A percentile compares a stretch with the other conserved stretches of the same genome.
Evolutionary conservation across 192 early-diverging fungal genomes (phyloP).

Genomic region (Rhizophlyctis rosea): DNA sequence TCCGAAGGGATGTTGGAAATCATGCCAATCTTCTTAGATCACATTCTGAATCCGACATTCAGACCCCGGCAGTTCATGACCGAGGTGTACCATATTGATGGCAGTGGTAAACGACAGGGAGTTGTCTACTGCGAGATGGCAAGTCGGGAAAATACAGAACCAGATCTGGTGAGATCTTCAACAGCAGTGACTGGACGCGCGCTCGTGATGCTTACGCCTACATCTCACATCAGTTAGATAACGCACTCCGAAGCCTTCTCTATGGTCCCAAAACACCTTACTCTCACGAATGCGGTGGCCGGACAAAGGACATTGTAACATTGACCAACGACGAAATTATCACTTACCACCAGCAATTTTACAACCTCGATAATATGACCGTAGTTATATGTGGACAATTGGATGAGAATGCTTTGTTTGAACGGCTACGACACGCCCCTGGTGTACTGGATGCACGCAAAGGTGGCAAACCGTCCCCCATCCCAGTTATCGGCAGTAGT

Average conservation of each 20-base stretch:
- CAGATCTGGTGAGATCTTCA: slow-evolving; percentile 47
- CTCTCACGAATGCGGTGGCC: slow-evolving; percentile 71
- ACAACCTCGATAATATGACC: slow-evolving; percentile 68
- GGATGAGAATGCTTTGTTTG: slow-evolving; percentile 51
- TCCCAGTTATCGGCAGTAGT: slow-evolving; percentile 18
- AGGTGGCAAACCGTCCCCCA: neutral
- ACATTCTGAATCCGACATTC: slow-evolving; percentile 73
- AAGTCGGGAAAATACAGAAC: slow-evolving; percentile 66
- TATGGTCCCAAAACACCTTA: slow-evolving; percentile 57
- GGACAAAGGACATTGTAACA: slow-evolving; percentile 64
- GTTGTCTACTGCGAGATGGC: slow-evolving; percentile 80
- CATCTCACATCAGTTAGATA: slow-evolving; percentile 35
- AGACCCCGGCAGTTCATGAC: slow-evolving; percentile 70
- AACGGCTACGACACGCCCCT: slow-evolving; percentile 33
- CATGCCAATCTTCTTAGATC: slow-evolving; percentile 77
- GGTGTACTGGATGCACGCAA: slow-evolving; percentile 6
- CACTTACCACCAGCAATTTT: slow-evolving; percentile 72
- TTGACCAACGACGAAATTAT: slow-evolving; percentile 74
- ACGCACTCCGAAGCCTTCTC: slow-evolving; percentile 48
- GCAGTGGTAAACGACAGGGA: slow-evolving; percentile 65
- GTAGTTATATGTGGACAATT: slow-evolving; percentile 58
- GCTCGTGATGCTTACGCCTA: too few species aligned
- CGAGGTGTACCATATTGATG: slow-evolving; percentile 75
- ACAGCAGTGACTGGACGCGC: slow-evolving; percentile 6
- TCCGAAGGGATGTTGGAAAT: slow-evolving; percentile 67